phyloP scores from a whole-genome alignment of 208 protist species.

The Leishmania braziliensis region DNA sequence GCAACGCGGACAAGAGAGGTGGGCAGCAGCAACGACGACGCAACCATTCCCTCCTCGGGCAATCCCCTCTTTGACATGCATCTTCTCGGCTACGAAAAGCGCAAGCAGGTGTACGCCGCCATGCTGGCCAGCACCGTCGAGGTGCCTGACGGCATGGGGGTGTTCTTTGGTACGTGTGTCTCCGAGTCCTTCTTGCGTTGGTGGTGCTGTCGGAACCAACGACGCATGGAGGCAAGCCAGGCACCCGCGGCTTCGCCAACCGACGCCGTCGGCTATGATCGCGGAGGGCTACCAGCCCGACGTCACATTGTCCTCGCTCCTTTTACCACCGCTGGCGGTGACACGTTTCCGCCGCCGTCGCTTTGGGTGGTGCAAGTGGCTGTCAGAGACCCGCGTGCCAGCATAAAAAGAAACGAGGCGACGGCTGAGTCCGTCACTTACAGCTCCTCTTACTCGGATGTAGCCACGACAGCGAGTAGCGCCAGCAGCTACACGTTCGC shows the following conservation, averaged over 20 bases:
- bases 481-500: constrained; percentile 2
- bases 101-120: constrained; percentile 28
- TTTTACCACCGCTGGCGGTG: not conserved
- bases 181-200: constrained; percentile 31
- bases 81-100: constrained; percentile 26
- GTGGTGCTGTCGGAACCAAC: constrained; percentile 26
- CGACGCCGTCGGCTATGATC: not conserved
- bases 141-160: constrained; percentile 28
- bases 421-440: constrained; percentile 22
- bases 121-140: constrained; percentile 34
- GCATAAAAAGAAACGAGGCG: not conserved
- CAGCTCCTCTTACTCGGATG: constrained; percentile 31
- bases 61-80: constrained; percentile 35
- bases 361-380: constrained; percentile 15
- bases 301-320: constrained; percentile 1
- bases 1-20: not conserved
- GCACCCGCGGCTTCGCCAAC: not conserved
- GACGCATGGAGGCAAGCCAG: not conserved
- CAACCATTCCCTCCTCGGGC: constrained; percentile 20
- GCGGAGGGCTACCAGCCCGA: not conserved
- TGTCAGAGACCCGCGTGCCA: not conserved
- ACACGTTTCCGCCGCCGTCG: not conserved
- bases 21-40: not conserved
- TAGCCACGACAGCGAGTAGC: constrained; percentile 11
- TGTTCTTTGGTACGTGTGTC: constrained; percentile 32